Percentiles rank a stretch among this genome's conserved stretches.
Conservation (phyloP, 2,329 filamentous ascomycete species). For the Pseudogymnoascus sp. region DNA sequence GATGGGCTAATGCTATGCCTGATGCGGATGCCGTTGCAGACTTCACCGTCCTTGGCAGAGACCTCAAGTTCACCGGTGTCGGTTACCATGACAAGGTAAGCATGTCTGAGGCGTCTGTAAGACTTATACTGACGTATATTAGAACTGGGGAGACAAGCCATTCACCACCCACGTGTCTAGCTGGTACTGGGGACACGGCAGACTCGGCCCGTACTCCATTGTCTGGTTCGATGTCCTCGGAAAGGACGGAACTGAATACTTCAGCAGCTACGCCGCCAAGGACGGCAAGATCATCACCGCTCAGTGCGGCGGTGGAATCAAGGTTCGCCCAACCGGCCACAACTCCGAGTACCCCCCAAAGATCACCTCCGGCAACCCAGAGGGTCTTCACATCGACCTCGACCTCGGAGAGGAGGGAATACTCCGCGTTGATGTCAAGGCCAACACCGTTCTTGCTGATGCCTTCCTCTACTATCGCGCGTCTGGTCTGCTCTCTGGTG, state of each 20-base stretch:
- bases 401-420: not conserved
- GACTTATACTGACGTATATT: not conserved
- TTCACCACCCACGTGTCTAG: constrained; percentile 28
- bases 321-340: constrained; percentile 16
- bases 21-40: constrained; percentile 28
- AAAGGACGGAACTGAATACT: constrained; percentile 22
- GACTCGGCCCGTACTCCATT: constrained; percentile 35
- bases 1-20: constrained; percentile 34
- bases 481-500: not conserved
- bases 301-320: constrained; percentile 23
- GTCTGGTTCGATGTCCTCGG: constrained; percentile 37
- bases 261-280: constrained; percentile 26
- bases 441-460: not conserved
- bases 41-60: constrained; percentile 22
- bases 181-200: constrained; percentile 41
- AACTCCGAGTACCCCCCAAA: constrained; percentile 17
- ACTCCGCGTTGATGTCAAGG: not conserved
- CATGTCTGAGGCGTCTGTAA: not conserved
- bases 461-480: not conserved
- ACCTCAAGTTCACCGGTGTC: constrained; percentile 30
- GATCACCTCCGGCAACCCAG: not conserved
- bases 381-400: constrained; percentile 2
- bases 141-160: constrained; percentile 38
- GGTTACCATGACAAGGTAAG: constrained; percentile 40
- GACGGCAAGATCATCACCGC: constrained; percentile 25